These are phyloP conservation scores for Kluyveromyces marxianus DNA, from an alignment of 1,139 yeast genomes.

Conservation along the genomic window DNA sequence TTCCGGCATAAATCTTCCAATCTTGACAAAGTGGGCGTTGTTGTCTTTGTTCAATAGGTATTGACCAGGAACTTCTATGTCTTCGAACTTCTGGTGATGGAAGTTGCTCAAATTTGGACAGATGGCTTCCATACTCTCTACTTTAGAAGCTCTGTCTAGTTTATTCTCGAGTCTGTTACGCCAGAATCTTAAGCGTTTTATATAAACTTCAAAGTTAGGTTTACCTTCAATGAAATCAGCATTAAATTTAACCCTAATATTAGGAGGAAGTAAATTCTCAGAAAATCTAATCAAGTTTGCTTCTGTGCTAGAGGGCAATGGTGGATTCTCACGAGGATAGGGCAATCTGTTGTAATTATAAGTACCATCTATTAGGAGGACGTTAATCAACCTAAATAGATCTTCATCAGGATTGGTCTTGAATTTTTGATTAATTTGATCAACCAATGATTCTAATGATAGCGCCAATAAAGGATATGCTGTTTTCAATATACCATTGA, in stretches of 20 bases:
- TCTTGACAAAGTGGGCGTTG: conserved; percentile 82
- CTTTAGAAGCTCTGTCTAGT: conserved; percentile 72
- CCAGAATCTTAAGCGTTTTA: conserved; percentile 81
- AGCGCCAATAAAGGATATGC: conserved; percentile 92
- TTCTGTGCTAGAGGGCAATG: conserved; percentile 86
- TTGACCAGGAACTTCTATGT: conserved; percentile 96
- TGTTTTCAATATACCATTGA: conserved; percentile 89
- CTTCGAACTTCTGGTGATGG: conserved; percentile 97
- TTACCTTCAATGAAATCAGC: conserved; percentile 81
- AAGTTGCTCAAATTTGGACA: conserved; percentile 95
- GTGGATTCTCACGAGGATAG: conserved; percentile 81
- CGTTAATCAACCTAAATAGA: conserved; percentile 88
- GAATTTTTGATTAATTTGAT: conserved; percentile 89
- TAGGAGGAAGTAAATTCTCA: conserved; percentile 86
- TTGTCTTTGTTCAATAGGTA: conserved; percentile 76
- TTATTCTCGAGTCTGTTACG: conserved; percentile 87
- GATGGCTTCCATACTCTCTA: conserved; percentile 70
- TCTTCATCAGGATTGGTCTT: conserved; percentile 95
- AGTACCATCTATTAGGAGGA: conserved; percentile 86
- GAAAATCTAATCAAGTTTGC: conserved; percentile 86
- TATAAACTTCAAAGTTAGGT: conserved; percentile 85
- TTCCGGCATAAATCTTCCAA: conserved; percentile 85
- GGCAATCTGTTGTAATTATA: conserved; percentile 79
- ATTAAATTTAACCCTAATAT: conserved; percentile 84
- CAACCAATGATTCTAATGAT: conserved; percentile 89